Conservation (phyloP, 1,284 basidiomycete genomes). For the Ustilago loliicola region DNA sequence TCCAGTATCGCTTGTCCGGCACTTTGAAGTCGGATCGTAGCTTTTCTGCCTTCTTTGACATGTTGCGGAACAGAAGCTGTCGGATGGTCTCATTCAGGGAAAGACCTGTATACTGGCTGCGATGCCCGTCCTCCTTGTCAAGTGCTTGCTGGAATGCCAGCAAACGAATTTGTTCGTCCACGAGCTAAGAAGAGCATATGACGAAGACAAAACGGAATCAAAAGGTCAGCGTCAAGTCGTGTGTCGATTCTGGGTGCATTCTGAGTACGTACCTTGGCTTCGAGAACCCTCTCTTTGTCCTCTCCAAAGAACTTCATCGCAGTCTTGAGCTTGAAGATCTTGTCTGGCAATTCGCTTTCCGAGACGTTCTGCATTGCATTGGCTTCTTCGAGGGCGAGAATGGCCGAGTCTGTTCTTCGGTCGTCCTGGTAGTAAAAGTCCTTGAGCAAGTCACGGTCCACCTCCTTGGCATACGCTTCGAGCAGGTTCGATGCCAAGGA, state of each 20-base stretch:
- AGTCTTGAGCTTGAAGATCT: constrained; percentile 80
- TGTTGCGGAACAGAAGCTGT: constrained; percentile 54
- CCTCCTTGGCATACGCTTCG: constrained; percentile 63
- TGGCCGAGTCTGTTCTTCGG: constrained; percentile 88
- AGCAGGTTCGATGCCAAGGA: constrained; percentile 62
- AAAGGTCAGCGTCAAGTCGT: neutral
- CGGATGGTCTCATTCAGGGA: constrained; percentile 65
- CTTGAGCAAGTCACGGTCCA: constrained; percentile 86
- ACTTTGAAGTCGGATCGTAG: constrained; percentile 65
- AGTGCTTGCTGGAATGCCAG: constrained; percentile 85
- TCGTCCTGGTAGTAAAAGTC: constrained; percentile 99
- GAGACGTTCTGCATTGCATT: constrained; percentile 23
- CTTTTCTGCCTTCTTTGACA: constrained; percentile 64
- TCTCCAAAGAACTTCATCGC: constrained; percentile 94
- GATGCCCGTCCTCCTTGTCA: constrained; percentile 84
- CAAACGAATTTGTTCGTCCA: constrained; percentile 85
- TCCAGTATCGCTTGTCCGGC: constrained; percentile 61
- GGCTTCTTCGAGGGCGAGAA: constrained; percentile 82
- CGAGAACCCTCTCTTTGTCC: constrained; percentile 89
- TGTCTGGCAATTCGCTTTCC: constrained; percentile 67
- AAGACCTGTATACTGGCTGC: constrained; percentile 41
- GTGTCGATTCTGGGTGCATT: neutral
- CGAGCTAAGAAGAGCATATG: constrained; percentile 76
- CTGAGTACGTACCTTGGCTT: constrained; percentile 80
- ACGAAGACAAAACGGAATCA: neutral